phyloP scores from a whole-genome alignment of 2,329 filamentous ascomycete genomes.

The Trichoderma semiorbis region DNA sequence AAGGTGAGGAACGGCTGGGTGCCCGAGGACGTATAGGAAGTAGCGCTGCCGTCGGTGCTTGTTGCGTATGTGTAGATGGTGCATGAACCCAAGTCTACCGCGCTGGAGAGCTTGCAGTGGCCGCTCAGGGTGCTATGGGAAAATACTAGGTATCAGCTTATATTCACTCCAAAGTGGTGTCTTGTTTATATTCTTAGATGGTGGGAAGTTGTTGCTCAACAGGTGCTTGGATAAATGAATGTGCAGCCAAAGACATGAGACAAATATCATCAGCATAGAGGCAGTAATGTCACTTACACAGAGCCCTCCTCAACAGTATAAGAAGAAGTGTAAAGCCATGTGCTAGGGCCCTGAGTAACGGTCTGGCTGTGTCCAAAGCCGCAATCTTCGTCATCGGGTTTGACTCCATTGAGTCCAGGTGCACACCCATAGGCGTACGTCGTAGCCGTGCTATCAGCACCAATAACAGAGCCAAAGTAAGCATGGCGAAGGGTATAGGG shows the following conservation, averaged over 20 bases:
- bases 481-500: conserved; percentile 24
- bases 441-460: conserved; percentile 24
- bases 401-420: neutral
- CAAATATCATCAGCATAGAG: neutral
- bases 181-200: no score
- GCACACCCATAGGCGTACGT: conserved; percentile 31
- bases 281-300: neutral
- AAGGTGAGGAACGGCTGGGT: conserved; percentile 22
- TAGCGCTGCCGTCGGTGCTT: neutral
- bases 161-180: no score
- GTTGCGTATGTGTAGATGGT: neutral
- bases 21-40: neutral
- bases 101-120: conserved; percentile 27
- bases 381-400: neutral
- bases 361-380: conserved; percentile 17
- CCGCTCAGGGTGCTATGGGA: conserved; percentile 20
- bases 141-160: no score
- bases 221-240: no score
- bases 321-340: conserved; percentile 19
- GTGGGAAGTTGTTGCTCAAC: neutral
- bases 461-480: conserved; percentile 20
- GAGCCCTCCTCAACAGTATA: neutral
- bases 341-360: conserved; percentile 29
- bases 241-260: no score
- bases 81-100: conserved; percentile 27